These are phyloP conservation scores for Eucalyptus pauciflora DNA, from an alignment of 345 rosid genomes.

Conservation along the genomic window DNA sequence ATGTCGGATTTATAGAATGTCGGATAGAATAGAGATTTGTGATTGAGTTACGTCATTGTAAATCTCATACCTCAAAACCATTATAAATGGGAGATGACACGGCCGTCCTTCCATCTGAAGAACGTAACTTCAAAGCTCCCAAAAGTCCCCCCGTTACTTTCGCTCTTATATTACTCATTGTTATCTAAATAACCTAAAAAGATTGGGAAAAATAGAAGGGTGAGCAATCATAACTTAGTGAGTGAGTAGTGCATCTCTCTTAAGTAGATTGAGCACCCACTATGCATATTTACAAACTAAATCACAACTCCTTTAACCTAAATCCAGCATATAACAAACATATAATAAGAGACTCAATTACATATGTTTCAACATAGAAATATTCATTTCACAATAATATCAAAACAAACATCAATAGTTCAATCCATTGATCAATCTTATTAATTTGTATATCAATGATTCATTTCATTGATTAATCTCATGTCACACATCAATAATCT, in stretches of 20 bases:
- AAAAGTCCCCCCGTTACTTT: not conserved
- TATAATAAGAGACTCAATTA: too few species aligned
- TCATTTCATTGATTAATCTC: too few species aligned
- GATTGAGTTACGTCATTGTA: not conserved
- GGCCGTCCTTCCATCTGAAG: not conserved
- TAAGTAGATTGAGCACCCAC: fast-evolving
- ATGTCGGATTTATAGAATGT: not conserved
- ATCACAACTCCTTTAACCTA: not conserved
- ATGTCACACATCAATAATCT: not conserved
- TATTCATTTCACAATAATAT: too few species aligned
- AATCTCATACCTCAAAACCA: not conserved
- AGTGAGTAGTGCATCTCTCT: not conserved
- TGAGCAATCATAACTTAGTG: not conserved
- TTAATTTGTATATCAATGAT: too few species aligned
- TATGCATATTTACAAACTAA: not conserved
- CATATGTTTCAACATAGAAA: not conserved
- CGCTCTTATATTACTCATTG: not conserved
- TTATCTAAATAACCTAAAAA: too few species aligned
- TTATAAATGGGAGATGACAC: fast-evolving
- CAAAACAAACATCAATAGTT: too few species aligned
- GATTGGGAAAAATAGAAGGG: not conserved
- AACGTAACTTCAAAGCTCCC: not conserved
- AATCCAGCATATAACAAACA: not conserved
- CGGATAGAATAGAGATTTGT: not conserved
- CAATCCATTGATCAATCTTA: not conserved